Percentiles rank a stretch among this genome's conserved stretches.
Evolutionary conservation across 78 protist species (phyloP).

Genomic region (Tieghemostelium lacteum): DNA sequence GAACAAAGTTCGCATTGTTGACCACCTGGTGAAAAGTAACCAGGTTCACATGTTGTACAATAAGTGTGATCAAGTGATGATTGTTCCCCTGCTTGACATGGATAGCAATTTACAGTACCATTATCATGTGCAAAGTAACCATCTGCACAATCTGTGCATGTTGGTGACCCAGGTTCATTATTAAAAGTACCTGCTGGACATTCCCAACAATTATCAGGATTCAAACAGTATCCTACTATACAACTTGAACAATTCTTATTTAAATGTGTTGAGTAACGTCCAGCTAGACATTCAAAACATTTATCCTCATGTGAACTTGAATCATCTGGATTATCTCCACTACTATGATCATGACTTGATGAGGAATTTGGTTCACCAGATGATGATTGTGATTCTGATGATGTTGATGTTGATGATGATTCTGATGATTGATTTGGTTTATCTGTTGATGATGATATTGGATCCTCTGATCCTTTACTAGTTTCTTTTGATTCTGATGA

Average conservation of each 20-base stretch:
- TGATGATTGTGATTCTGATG: no score
- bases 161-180: neutral
- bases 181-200: conserved; percentile 1
- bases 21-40: neutral
- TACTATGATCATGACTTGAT: neutral
- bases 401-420: no score
- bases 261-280: no score
- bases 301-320: no score
- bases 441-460: no score
- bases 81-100: neutral
- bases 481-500: no score
- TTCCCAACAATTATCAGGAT: neutral
- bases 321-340: no score
- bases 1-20: conserved; percentile 27
- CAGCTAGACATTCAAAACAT: no score
- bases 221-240: neutral
- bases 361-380: neutral
- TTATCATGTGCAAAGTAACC: neutral
- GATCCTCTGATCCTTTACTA: no score
- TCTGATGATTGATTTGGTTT: no score
- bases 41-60: neutral
- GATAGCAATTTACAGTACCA: neutral
- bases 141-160: neutral
- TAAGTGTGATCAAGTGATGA: neutral
- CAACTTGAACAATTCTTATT: no score